phyloP scores from a whole-genome alignment of 164 flowering plant genomes.

The Buxus sempervirens region DNA sequence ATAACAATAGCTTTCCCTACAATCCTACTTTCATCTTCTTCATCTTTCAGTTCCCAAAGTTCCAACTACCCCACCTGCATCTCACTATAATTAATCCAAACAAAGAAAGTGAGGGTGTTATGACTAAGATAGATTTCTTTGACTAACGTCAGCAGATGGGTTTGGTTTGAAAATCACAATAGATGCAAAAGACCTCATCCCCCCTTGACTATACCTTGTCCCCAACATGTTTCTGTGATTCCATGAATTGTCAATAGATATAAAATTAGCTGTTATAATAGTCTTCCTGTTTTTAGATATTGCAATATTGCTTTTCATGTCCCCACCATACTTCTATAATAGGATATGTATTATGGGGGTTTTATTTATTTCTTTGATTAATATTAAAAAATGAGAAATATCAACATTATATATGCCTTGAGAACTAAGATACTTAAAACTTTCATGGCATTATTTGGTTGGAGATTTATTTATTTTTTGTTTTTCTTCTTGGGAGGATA shows the following conservation, averaged over 20 bases:
- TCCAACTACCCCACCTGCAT: constrained; percentile 21
- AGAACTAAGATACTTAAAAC: too few species aligned
- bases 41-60: too few species aligned
- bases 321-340: neutral
- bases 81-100: constrained; percentile 7
- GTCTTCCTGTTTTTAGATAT: neutral
- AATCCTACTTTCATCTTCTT: neutral
- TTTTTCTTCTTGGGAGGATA: too few species aligned
- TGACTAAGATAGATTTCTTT: constrained; percentile 18
- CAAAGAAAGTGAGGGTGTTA: neutral
- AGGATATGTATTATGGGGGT: too few species aligned
- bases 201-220: constrained; percentile 10
- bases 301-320: constrained; percentile 8
- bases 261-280: neutral
- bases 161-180: constrained; percentile 21
- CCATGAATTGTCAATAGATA: neutral
- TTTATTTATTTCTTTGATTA: too few species aligned
- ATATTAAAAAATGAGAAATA: too few species aligned
- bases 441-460: too few species aligned
- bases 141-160: constrained; percentile 18
- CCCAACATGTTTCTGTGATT: constrained; percentile 4
- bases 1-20: neutral
- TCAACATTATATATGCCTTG: too few species aligned
- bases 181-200: neutral
- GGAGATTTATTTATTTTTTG: too few species aligned